phyloP scores from a whole-genome alignment of 2,329 filamentous ascomycete genomes.

The Claviceps sp. region DNA sequence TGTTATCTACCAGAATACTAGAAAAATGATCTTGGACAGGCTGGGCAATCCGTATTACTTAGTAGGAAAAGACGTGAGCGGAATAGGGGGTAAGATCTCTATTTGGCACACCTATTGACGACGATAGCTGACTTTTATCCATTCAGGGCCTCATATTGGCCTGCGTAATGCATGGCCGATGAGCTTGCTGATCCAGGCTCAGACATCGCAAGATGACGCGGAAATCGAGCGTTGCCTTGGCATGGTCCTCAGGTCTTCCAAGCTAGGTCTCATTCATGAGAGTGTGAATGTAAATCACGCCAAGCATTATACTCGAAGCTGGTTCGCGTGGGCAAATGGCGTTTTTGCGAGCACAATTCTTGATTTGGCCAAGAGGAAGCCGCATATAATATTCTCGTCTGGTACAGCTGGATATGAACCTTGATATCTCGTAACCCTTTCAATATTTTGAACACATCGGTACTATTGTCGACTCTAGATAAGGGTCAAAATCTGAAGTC shows the following conservation, averaged over 20 bases:
- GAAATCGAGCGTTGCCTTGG: constrained; percentile 67
- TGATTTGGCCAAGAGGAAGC: constrained; percentile 78
- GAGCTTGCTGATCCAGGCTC: constrained; percentile 81
- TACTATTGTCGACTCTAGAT: not conserved
- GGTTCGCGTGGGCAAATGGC: constrained; percentile 98
- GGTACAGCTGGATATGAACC: constrained; percentile 46
- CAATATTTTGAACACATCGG: not conserved
- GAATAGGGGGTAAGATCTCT: constrained; percentile 61
- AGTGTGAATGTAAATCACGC: constrained; percentile 67
- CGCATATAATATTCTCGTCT: constrained; percentile 68
- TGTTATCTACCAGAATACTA: constrained; percentile 72
- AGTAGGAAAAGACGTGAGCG: constrained; percentile 60
- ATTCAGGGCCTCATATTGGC: constrained; percentile 53
- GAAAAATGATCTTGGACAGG: constrained; percentile 61
- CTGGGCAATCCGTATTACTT: constrained; percentile 82
- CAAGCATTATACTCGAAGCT: constrained; percentile 66
- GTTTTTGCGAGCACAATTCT: constrained; percentile 89
- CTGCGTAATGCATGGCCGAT: constrained; percentile 93
- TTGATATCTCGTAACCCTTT: constrained; percentile 12
- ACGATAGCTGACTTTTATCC: constrained; percentile 5
- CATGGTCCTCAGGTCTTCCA: constrained; percentile 61
- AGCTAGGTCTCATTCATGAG: constrained; percentile 77
- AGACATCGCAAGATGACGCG: constrained; percentile 69
- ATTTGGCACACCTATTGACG: too few relatives aligned
- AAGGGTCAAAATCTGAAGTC: not conserved